These are phyloP conservation scores for Ustilago xerochloae DNA, from an alignment of 1,284 basidiomycete species.

Conservation along the genomic window DNA sequence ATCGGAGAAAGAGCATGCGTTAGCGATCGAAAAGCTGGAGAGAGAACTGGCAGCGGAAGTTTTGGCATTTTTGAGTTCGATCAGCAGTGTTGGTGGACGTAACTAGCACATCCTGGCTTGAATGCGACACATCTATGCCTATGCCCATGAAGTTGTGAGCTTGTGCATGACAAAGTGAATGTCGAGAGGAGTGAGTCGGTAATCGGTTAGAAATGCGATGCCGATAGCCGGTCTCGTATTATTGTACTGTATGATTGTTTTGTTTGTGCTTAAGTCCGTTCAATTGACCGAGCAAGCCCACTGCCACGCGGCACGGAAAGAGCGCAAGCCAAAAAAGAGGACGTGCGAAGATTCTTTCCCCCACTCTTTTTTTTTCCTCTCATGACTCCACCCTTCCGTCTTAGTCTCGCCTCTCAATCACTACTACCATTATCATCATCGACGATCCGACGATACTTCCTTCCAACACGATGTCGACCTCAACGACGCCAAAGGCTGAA, in stretches of 20 bases:
- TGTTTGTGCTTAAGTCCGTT: too few relatives aligned
- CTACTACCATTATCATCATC: not conserved
- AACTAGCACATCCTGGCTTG: constrained; percentile 11
- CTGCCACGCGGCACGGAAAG: too few relatives aligned
- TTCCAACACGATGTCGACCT: not conserved
- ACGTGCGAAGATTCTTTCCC: not conserved
- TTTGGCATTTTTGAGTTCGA: constrained; percentile 29
- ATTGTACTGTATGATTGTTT: too few relatives aligned
- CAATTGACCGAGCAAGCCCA: too few relatives aligned
- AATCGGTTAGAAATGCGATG: too few relatives aligned
- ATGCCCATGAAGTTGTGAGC: too few relatives aligned
- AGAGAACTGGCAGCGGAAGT: constrained; percentile 21
- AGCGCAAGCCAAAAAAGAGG: too few relatives aligned
- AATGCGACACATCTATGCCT: too few relatives aligned
- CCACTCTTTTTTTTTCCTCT: not conserved
- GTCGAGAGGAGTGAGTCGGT: too few relatives aligned
- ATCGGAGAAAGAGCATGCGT: not conserved
- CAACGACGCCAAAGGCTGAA: constrained; percentile 31
- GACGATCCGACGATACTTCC: not conserved
- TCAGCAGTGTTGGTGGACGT: constrained; percentile 32
- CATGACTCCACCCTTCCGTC: constrained; percentile 2
- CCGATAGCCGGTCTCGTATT: too few relatives aligned
- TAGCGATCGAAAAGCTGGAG: constrained; percentile 29
- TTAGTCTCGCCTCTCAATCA: too few relatives aligned
- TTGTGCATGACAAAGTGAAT: too few relatives aligned